phyloP scores from a whole-genome alignment of 306 rosid genomes.

The Rosa lucieae region DNA sequence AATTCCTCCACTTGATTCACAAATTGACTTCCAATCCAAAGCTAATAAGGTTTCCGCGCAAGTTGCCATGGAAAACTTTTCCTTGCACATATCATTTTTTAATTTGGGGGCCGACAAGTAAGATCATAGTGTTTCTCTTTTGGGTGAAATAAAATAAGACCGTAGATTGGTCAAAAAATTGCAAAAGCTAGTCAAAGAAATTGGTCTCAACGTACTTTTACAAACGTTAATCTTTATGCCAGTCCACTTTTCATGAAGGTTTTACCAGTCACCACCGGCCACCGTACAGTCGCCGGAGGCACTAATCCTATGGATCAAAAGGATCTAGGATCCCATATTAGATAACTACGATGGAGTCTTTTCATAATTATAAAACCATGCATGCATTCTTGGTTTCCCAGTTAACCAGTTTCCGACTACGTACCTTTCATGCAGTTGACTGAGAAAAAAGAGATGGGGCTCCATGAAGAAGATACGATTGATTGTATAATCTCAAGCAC shows the following conservation, averaged over 20 bases:
- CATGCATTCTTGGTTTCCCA: background rate
- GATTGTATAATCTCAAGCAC: too few species aligned
- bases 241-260: background rate
- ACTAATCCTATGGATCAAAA: background rate
- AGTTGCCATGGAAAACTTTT: too few species aligned
- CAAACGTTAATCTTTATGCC: background rate
- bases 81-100: too few species aligned
- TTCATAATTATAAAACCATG: too few species aligned
- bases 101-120: background rate
- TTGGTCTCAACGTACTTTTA: background rate
- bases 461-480: too few species aligned
- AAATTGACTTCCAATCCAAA: background rate
- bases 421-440: too few species aligned
- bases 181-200: background rate
- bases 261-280: background rate
- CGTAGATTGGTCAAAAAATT: too few species aligned
- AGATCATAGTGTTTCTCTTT: too few species aligned
- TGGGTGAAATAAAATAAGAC: too few species aligned
- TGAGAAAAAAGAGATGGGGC: too few species aligned
- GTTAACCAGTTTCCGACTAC: background rate
- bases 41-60: background rate
- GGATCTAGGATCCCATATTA: background rate
- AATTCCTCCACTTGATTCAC: too few species aligned
- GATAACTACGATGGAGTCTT: too few species aligned
- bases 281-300: background rate